A percentile compares a stretch with the other conserved stretches of the same genome.
Evolutionary conservation across 129 eudicot genomes (phyloP).

Genomic region (Flaveria linearis): DNA sequence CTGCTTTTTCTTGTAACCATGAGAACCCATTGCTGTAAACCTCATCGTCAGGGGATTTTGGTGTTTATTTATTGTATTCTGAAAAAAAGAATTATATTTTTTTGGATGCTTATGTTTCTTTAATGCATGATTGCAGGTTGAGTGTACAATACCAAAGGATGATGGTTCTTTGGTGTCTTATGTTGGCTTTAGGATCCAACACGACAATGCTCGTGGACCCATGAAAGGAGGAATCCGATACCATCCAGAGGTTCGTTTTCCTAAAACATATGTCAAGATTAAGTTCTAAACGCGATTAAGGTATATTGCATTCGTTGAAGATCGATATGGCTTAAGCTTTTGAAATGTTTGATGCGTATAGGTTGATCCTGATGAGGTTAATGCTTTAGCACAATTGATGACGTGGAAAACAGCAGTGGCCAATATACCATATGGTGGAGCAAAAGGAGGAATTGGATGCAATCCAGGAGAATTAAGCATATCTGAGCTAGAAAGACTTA

Average conservation of each 20-base stretch:
- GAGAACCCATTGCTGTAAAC: not conserved
- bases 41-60: not conserved
- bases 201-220: conserved; percentile 98
- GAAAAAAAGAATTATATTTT: not conserved
- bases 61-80: not conserved
- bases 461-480: conserved; percentile 63
- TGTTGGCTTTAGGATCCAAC: conserved; percentile 93
- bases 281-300: not conserved
- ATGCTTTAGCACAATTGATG: conserved; percentile 94
- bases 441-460: conserved; percentile 98
- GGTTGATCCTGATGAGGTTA: conserved; percentile 99
- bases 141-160: conserved; percentile 96
- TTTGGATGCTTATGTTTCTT: conserved; percentile 10
- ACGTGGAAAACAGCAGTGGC: conserved; percentile 99
- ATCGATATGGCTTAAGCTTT: not conserved
- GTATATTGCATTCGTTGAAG: not conserved
- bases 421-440: conserved; percentile 95
- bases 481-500: conserved; percentile 83
- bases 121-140: conserved; percentile 58
- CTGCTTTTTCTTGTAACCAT: not conserved
- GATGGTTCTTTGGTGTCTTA: conserved; percentile 85
- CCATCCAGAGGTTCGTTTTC: conserved; percentile 80
- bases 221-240: conserved; percentile 99
- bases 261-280: not conserved
- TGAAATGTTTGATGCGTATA: conserved; percentile 27